These are phyloP conservation scores for Knoxia roxburghii DNA, from an alignment of 257 asterid genomes.

Conservation along the genomic window DNA sequence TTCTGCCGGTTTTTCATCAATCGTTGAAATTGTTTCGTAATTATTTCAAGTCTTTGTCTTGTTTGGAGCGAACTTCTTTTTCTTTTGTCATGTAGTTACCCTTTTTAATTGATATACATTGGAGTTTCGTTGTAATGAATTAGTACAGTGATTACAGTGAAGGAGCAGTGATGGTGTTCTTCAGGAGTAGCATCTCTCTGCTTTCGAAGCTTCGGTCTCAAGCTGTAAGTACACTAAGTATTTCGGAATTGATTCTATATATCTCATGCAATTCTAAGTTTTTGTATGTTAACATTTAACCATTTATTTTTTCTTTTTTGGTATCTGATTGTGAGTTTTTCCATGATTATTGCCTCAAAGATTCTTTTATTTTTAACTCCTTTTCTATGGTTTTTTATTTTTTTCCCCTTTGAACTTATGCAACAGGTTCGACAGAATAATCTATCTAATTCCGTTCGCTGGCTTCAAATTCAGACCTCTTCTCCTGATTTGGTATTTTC, in stretches of 20 bases:
- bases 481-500: constrained; percentile 54
- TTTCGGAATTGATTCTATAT: not conserved
- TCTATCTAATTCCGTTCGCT: constrained; percentile 60
- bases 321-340: not conserved
- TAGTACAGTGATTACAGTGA: not conserved
- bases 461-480: constrained; percentile 88
- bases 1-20: not conserved
- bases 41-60: not conserved
- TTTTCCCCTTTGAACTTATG: not conserved
- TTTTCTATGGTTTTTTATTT: not conserved
- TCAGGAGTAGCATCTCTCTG: constrained; percentile 25
- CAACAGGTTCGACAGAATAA: constrained; percentile 57
- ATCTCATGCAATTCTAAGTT: not conserved
- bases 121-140: not conserved
- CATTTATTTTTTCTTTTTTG: not conserved
- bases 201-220: constrained; percentile 42
- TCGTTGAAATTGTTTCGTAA: not conserved
- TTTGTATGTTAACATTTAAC: not conserved
- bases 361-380: not conserved
- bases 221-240: constrained; percentile 22
- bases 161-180: constrained; percentile 29
- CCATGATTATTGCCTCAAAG: not conserved
- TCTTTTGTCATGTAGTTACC: too few relatives aligned
- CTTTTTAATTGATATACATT: not conserved
- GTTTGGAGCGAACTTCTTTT: not conserved